Percentiles rank a stretch among this genome's conserved stretches.
These are phyloP conservation scores for Verticillium dahliae DNA, from an alignment of 2,329 filamentous ascomycete genomes.

Conservation along the genomic window DNA sequence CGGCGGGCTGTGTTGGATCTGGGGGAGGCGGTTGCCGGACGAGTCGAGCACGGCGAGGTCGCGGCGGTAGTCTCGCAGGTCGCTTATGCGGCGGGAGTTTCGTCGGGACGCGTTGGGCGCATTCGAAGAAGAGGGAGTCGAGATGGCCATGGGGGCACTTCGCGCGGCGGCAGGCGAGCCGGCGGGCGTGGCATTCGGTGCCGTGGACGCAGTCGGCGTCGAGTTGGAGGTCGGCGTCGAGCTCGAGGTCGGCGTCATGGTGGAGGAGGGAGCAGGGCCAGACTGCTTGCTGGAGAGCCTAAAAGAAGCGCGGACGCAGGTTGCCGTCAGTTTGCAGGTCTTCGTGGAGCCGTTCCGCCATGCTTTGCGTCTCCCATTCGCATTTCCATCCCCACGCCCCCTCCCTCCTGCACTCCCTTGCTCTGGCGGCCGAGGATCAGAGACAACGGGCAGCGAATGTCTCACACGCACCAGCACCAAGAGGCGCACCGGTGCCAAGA, in stretches of 20 bases:
- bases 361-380: no score
- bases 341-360: neutral
- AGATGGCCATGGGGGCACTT: conserved; percentile 10
- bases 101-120: conserved; percentile 26
- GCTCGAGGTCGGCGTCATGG: conserved; percentile 25
- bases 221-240: neutral
- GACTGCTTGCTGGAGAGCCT: conserved; percentile 21
- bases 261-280: conserved; percentile 39
- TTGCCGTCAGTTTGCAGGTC: conserved; percentile 8
- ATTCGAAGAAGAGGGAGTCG: conserved; percentile 34
- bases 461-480: neutral
- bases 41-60: conserved; percentile 64
- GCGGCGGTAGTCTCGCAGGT: conserved; percentile 64
- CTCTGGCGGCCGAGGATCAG: no score
- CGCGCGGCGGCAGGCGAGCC: no score
- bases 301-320: conserved; percentile 12
- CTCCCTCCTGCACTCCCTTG: no score
- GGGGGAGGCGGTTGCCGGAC: conserved; percentile 47
- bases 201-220: neutral
- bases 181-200: conserved; percentile 24
- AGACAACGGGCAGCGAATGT: neutral
- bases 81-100: conserved; percentile 47
- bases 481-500: no score
- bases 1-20: conserved; percentile 47
- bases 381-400: no score